Conservation (phyloP, 2,329 filamentous ascomycete genomes). For the Claviceps sp. region DNA sequence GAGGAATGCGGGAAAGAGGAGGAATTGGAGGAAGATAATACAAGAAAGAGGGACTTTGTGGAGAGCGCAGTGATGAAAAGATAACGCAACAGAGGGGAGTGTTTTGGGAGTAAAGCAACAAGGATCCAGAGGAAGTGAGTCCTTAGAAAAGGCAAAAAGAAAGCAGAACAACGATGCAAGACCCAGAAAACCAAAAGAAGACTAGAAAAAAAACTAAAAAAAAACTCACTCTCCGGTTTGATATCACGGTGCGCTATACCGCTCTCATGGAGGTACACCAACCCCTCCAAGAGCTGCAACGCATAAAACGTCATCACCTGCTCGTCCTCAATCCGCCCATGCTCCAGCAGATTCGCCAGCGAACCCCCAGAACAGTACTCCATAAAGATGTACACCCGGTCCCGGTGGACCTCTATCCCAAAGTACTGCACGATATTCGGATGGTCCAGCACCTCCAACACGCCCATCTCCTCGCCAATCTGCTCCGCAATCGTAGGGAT, state of each 20-base stretch:
- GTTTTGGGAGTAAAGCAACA: neutral
- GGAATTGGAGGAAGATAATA: neutral
- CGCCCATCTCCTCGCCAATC: constrained; percentile 94
- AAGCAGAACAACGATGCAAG: neutral
- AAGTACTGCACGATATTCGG: constrained; percentile 97
- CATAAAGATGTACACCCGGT: constrained; percentile 99
- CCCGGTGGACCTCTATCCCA: constrained; percentile 92
- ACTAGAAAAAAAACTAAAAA: neutral
- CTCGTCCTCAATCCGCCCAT: constrained; percentile 94
- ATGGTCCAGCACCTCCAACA: constrained; percentile 88
- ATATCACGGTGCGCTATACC: constrained; percentile 93
- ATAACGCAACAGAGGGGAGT: neutral
- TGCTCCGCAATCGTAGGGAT: constrained; percentile 90
- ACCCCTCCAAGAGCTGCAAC: constrained; percentile 81
- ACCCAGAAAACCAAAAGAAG: neutral
- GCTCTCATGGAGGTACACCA: constrained; percentile 85
- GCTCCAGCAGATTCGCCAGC: constrained; percentile 76
- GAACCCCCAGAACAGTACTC: constrained; percentile 96
- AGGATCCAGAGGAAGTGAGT: neutral
- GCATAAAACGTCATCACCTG: constrained; percentile 96
- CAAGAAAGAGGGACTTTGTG: neutral
- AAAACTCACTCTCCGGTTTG: constrained; percentile 80
- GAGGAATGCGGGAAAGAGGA: neutral
- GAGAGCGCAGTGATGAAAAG: neutral
- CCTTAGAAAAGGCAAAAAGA: neutral